A percentile compares a stretch with the other conserved stretches of the same genome.
phyloP scores from a whole-genome alignment of 345 rosid genomes.

The Zanthoxylum bungeanum region DNA sequence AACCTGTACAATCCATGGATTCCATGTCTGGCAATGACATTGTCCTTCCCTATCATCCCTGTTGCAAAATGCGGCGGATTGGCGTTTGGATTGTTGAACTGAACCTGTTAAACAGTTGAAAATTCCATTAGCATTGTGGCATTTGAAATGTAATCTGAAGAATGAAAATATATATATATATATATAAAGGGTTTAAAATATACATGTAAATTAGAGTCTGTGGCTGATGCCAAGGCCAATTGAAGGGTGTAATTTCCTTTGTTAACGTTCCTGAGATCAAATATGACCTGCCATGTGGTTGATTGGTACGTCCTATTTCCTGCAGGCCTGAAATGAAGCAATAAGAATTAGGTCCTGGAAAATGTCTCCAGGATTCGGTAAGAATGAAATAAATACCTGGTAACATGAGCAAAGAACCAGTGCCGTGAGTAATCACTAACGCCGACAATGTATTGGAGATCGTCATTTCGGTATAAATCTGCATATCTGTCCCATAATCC shows the following conservation, averaged over 20 bases:
- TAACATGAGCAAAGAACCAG: slow-evolving; percentile 89
- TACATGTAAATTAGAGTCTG: slow-evolving; percentile 49
- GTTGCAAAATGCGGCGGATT: slow-evolving; percentile 46
- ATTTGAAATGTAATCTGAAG: not conserved
- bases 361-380: not conserved
- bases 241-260: slow-evolving; percentile 54
- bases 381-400: slow-evolving; percentile 35
- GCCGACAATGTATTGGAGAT: slow-evolving; percentile 50
- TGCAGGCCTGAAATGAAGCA: slow-evolving; percentile 25
- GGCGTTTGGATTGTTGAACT: slow-evolving; percentile 39
- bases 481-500: slow-evolving; percentile 71
- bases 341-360: not conserved
- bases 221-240: slow-evolving; percentile 75
- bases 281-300: slow-evolving; percentile 74
- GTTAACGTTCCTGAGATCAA: slow-evolving; percentile 28
- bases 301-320: slow-evolving; percentile 28
- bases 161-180: too few relatives aligned
- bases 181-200: too few relatives aligned
- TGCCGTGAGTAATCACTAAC: slow-evolving; percentile 39
- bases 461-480: slow-evolving; percentile 41
- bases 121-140: not conserved
- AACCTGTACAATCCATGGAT: slow-evolving; percentile 80
- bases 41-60: slow-evolving; percentile 61
- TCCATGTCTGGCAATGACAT: slow-evolving; percentile 90
- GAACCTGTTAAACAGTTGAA: slow-evolving; percentile 34